Evolutionary conservation across 2,329 filamentous ascomycete genomes (phyloP), one percentile per base, ranked within the genome.

Genomic region (Trichoderma breve): DNA sequence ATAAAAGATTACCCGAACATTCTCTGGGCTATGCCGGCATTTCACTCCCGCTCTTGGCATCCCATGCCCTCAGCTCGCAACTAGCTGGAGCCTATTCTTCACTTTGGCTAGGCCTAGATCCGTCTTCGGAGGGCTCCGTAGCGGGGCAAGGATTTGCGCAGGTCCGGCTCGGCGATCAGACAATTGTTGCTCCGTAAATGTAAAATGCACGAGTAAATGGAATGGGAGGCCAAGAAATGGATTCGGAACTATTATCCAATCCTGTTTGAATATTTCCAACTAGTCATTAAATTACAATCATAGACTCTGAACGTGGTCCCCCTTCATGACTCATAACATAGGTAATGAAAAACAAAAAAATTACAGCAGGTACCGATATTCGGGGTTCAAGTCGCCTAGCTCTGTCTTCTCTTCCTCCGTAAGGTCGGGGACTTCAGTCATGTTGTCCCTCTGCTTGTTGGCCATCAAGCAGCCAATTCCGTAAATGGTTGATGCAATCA

Each of bases 321-420:
- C 53, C 65, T 9, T 39, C 57, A 36, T 70, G 39, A 53, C 57
- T 53, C 39, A 36, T 61, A 3, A 65, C 34, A 32, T 12, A 36
- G 12, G 14, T 15, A 43, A 43, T n/a, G 6, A 39, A 9, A 43
- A 43, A 43, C 2, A 2, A 6, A 32, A 12, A 34, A 28, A n/a
- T 72, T 83, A 90, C 73, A 89, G 75, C 71, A 88, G 76, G 79
- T 90, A 91, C 73, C 89, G 82, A 78, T 90, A 91, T 18, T 86
- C 86, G 2, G 89, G 88, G 69, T 82, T 87, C 80, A 88, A 73
- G 77, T 91, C 89, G 2, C 89, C 89, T 77, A 90, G 73, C 73
- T 88, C 86, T 30, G 83, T 86, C 83, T 90, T 90, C 78, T 92
- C 88, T 60, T 88, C 86, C 76, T 90, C 87, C 0, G 88, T 88